Evolutionary conservation across 2,329 filamentous ascomycete genomes (phyloP), one percentile per base, ranked within the genome.

Genomic region (Aspergillus arachidicola): DNA sequence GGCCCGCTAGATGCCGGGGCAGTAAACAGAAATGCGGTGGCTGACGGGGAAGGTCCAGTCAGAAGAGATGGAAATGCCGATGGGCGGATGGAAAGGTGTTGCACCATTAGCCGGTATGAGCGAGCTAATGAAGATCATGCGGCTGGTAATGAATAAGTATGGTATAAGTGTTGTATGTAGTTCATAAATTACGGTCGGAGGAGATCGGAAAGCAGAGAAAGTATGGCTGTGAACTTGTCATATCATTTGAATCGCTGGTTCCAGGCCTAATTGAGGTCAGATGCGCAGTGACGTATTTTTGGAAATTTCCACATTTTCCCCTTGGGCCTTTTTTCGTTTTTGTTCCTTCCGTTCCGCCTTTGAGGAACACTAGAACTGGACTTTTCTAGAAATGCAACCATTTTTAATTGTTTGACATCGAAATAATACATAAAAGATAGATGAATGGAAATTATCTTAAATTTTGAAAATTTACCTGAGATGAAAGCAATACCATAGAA

Each of bases 1-100:
- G 51, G 51, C 51, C 51, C 51, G 51, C n/a, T 55, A 41, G 51
- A 43, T 50, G 61, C 41, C 46, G 46, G 51, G 57, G 12, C 48
- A 12, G 48, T 51, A 34, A 21, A 51, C 48, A 32, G 26, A 48
- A 51, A 32, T 51, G 48, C 11, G 6, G 28, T 30, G 26, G 46
- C 26, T 50, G 46, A 50, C 45, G 5, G 28, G 14, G 14, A 34
- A 30, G 14, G n/a, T 32, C 48, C 48, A 51, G 48, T 51, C n/a
- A 51, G 28, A 51, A 30, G 46, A 28, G 26, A 26, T n/a, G 23
- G 30, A 50, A 50, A 50, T 50, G 46, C 46, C 46, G 46, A 50
- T 30, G 46, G 26, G 23, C 46, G 46, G 46, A 50, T n/a, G 26
- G 12, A 50, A 30, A 9, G 6, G 14, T 14, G 5, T 9, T 5